phyloP scores from a whole-genome alignment of 2,329 filamentous ascomycete genomes.

The Penicillium concentricum region DNA sequence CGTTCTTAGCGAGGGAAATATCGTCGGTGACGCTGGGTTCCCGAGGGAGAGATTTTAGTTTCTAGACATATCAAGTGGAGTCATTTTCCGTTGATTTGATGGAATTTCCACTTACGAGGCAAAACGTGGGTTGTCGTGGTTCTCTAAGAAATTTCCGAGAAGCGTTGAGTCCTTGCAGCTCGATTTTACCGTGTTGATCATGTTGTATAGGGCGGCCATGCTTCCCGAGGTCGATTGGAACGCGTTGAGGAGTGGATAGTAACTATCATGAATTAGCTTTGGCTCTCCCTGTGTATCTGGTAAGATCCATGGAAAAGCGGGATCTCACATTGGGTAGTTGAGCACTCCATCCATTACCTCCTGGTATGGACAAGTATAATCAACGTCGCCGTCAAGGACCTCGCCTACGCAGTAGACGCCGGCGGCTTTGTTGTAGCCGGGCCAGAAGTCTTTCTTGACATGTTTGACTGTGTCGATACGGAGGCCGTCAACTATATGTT shows the following conservation, averaged over 20 bases:
- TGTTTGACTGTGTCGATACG: slow-evolving; percentile 54
- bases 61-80: background rate
- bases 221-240: slow-evolving; percentile 33
- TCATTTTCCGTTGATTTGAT: background rate
- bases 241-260: slow-evolving; percentile 32
- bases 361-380: slow-evolving; percentile 48
- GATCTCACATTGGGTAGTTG: slow-evolving; percentile 46
- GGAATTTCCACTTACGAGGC: slow-evolving; percentile 27
- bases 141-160: slow-evolving; percentile 58
- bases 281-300: background rate
- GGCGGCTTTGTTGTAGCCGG: slow-evolving; percentile 40
- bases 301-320: background rate
- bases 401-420: slow-evolving; percentile 53
- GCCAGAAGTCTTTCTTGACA: slow-evolving; percentile 49
- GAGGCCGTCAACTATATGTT: slow-evolving; percentile 48
- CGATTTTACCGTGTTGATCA: slow-evolving; percentile 31
- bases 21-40: slow-evolving; percentile 26
- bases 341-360: slow-evolving; percentile 47
- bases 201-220: slow-evolving; percentile 32
- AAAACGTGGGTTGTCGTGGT: slow-evolving; percentile 61
- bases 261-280: background rate
- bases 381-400: slow-evolving; percentile 42
- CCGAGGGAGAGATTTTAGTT: background rate
- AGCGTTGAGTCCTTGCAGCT: slow-evolving; percentile 46
- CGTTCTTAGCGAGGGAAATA: slow-evolving; percentile 56